Percentiles rank a stretch among this genome's conserved stretches.
Conservation (phyloP, 331 rosid species). For the Arachis monticola region DNA sequence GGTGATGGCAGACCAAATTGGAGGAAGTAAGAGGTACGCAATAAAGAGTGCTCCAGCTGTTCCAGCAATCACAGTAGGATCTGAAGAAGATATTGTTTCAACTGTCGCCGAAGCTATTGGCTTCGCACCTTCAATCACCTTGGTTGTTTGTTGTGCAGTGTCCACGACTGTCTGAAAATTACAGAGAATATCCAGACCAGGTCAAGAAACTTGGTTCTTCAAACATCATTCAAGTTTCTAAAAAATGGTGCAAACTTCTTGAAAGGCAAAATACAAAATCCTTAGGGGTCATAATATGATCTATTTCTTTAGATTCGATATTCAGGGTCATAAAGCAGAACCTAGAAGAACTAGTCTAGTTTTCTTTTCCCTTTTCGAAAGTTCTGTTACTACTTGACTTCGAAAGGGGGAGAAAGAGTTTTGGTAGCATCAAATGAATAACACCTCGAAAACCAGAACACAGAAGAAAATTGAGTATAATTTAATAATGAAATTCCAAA, state of each 20-base stretch:
- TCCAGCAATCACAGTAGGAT: conserved; percentile 74
- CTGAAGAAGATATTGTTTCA: conserved; percentile 75
- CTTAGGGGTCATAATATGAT: neutral
- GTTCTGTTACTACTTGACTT: no score
- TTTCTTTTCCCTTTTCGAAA: neutral
- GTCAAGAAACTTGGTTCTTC: conserved; percentile 18
- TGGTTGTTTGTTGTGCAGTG: conserved; percentile 81
- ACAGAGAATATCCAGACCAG: conserved; percentile 32
- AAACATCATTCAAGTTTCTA: conserved; percentile 1
- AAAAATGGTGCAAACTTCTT: conserved; percentile 12
- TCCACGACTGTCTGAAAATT: conserved; percentile 75
- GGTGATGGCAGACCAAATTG: conserved; percentile 77
- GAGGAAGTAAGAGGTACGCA: conserved; percentile 79
- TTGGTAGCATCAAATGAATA: no score
- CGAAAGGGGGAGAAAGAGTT: no score
- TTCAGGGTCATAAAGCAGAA: neutral
- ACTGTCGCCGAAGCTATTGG: conserved; percentile 83
- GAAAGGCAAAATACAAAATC: neutral
- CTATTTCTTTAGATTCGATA: no score
- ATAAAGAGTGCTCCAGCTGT: conserved; percentile 74
- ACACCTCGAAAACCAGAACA: no score
- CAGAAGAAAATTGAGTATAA: no score
- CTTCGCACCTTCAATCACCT: conserved; percentile 81
- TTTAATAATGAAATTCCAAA: neutral
- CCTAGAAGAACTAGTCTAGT: conserved; percentile 5